A percentile compares a stretch with the other conserved stretches of the same genome.
phyloP scores from a whole-genome alignment of 768 basidiomycete species.

The Boletus sp. region DNA sequence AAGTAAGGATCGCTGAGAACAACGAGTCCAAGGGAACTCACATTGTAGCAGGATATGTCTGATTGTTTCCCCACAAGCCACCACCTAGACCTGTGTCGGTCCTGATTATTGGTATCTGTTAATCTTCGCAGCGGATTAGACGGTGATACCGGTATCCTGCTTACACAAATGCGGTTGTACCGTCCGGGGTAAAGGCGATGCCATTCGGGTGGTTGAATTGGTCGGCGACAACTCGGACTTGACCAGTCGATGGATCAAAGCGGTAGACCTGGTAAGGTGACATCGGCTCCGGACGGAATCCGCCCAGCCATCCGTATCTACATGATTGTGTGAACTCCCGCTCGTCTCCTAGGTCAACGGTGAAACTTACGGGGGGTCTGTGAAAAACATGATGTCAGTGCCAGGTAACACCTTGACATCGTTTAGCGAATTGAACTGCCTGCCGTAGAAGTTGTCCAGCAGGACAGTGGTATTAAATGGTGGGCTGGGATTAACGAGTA shows the following conservation, averaged over 20 bases:
- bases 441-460: not conserved
- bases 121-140: not conserved
- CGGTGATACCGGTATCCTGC: not conserved
- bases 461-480: not conserved
- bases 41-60: not conserved
- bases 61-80: not conserved
- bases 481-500: not conserved
- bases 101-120: not conserved
- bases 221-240: not conserved
- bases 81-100: not conserved
- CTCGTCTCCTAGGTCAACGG: not conserved
- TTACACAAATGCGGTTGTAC: not conserved
- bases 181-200: not conserved
- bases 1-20: not conserved
- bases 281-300: not conserved
- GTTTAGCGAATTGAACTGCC: not conserved
- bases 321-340: not conserved
- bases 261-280: not conserved
- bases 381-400: not conserved
- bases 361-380: not conserved
- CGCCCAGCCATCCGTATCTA: not conserved
- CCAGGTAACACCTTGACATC: not conserved
- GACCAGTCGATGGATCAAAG: not conserved
- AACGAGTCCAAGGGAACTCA: not conserved
- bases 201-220: not conserved